Conservation (phyloP, 305 asterid species). For the Fraxinus sp. region DNA sequence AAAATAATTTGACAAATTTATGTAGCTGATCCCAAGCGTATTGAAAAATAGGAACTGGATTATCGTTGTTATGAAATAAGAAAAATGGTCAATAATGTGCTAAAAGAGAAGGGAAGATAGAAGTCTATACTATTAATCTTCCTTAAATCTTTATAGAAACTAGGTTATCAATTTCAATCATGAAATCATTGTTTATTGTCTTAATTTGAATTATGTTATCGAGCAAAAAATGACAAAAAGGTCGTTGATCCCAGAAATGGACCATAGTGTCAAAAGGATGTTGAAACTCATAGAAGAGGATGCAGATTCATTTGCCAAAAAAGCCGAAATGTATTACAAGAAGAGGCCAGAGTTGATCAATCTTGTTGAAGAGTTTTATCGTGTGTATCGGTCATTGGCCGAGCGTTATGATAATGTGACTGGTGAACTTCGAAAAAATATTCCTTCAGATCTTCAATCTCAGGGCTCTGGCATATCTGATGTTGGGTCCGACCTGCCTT, state of each 20-base stretch:
- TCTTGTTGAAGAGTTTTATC: constrained; percentile 84
- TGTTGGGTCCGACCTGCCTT: constrained; percentile 63
- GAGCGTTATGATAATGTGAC: constrained; percentile 85
- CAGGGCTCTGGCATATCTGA: constrained; percentile 86
- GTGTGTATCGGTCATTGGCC: constrained; percentile 78
- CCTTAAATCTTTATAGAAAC: background rate
- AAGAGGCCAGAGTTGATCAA: constrained; percentile 77
- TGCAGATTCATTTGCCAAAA: constrained; percentile 87
- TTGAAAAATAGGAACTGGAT: background rate
- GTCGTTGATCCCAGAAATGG: constrained; percentile 74
- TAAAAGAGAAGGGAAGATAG: background rate
- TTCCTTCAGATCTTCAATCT: constrained; percentile 86
- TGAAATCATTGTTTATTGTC: constrained; percentile 1
- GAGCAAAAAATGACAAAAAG: constrained; percentile 34
- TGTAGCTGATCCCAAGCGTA: background rate
- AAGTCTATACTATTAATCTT: background rate
- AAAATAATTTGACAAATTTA: background rate
- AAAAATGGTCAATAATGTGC: background rate
- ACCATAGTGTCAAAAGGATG: constrained; percentile 75
- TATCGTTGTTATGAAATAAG: background rate
- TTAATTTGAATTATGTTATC: constrained; percentile 25
- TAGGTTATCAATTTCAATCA: background rate
- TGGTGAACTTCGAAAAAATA: constrained; percentile 65
- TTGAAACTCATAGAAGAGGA: constrained; percentile 87
- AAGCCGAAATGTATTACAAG: constrained; percentile 81